Evolutionary conservation across 129 eudicot species (phyloP).

Genomic region (Artemisia argyi): DNA sequence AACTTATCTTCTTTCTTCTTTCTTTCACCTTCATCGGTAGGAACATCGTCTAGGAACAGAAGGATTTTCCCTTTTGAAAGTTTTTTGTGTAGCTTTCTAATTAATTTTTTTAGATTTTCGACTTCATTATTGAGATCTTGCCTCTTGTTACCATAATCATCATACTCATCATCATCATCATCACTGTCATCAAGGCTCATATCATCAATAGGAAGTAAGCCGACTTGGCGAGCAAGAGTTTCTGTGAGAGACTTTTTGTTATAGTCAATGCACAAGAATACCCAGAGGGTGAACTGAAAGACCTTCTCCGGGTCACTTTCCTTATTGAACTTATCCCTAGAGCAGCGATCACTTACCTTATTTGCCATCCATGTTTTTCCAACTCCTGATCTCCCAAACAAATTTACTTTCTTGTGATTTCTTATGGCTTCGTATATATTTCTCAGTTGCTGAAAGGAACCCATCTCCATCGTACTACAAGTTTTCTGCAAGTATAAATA

Average conservation of each 20-base stretch:
- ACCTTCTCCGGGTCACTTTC: background rate
- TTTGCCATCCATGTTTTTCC: slow-evolving; percentile 54
- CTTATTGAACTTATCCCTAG: background rate
- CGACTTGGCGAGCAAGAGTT: slow-evolving; percentile 46
- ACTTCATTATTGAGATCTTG: background rate
- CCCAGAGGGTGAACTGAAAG: slow-evolving; percentile 34
- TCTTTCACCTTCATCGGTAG: background rate
- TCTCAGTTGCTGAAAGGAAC: background rate
- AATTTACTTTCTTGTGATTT: background rate
- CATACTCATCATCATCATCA: background rate
- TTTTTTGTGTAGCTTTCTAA: too few relatives aligned
- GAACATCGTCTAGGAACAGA: slow-evolving; percentile 40
- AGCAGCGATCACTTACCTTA: slow-evolving; percentile 20
- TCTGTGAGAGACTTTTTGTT: slow-evolving; percentile 17
- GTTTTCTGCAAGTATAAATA: too few relatives aligned
- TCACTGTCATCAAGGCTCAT: slow-evolving; percentile 39
- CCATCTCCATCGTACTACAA: too few relatives aligned
- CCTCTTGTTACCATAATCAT: too few relatives aligned
- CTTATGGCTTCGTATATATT: background rate
- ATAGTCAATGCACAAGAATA: slow-evolving; percentile 23
- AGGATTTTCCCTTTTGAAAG: slow-evolving; percentile 5
- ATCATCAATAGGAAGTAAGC: slow-evolving; percentile 16
- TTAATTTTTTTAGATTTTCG: background rate
- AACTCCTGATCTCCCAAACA: slow-evolving; percentile 35
- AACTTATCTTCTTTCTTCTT: background rate